A percentile compares a stretch with the other conserved stretches of the same genome.
Conservation (phyloP, 2,329 filamentous ascomycete genomes). For the Tolypocladium guangdongense region DNA sequence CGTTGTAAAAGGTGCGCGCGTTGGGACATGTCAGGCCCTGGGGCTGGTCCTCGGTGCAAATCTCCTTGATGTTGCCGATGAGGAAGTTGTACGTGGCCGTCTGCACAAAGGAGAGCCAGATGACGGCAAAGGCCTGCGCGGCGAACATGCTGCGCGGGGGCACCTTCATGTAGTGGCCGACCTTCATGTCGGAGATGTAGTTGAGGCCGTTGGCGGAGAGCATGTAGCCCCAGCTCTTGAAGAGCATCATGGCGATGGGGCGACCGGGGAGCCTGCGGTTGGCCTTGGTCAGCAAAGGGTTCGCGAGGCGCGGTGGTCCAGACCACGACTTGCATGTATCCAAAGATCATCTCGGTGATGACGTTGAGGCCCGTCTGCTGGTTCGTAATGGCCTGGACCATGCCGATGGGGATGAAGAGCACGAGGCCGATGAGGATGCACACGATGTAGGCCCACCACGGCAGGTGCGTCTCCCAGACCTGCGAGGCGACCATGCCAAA, state of each 20-base stretch:
- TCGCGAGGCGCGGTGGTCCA: background rate
- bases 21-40: constrained; percentile 44
- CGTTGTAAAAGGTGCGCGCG: constrained; percentile 46
- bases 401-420: constrained; percentile 28
- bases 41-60: constrained; percentile 36
- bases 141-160: constrained; percentile 36
- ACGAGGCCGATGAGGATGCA: constrained; percentile 25
- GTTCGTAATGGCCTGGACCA: constrained; percentile 34
- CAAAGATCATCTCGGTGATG: constrained; percentile 34
- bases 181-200: constrained; percentile 35
- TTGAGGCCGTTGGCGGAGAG: constrained; percentile 29
- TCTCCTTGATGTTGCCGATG: constrained; percentile 34
- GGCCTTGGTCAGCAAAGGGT: background rate
- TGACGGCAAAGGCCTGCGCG: constrained; percentile 25
- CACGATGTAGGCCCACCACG: constrained; percentile 29
- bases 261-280: constrained; percentile 24
- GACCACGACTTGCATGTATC: constrained; percentile 23
- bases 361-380: constrained; percentile 34
- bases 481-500: constrained; percentile 26
- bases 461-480: constrained; percentile 25
- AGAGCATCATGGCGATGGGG: constrained; percentile 36
- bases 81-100: constrained; percentile 23
- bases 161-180: constrained; percentile 40
- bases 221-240: constrained; percentile 34
- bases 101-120: constrained; percentile 24